These are phyloP conservation scores for Epichloe hybrida DNA, from an alignment of 2,329 filamentous ascomycete species.

Conservation along the genomic window DNA sequence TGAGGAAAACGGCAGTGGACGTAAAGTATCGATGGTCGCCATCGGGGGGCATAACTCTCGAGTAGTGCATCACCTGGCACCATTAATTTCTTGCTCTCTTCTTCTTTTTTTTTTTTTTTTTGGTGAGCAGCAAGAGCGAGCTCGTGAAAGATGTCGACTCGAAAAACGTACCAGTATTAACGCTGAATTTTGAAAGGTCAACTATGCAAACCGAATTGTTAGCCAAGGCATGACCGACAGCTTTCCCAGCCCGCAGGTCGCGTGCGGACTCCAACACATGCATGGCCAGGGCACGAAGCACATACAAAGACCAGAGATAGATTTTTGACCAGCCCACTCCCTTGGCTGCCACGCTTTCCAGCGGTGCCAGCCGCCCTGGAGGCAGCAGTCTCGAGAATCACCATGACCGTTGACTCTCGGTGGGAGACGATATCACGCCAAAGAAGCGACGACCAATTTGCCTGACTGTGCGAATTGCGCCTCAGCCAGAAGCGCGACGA, in stretches of 20 bases:
- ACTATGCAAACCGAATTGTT: slow-evolving; percentile 28
- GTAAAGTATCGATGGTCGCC: slow-evolving; percentile 82
- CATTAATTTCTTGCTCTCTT: background rate
- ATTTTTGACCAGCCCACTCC: slow-evolving; percentile 9
- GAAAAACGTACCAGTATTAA: slow-evolving; percentile 49
- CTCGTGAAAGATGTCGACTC: background rate
- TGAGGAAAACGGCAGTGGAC: slow-evolving; percentile 86
- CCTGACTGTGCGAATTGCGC: background rate
- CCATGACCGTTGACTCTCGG: slow-evolving; percentile 6
- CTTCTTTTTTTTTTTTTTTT: background rate
- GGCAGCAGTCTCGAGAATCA: slow-evolving; percentile 9
- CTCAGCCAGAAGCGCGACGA: background rate
- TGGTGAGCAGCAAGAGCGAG: background rate
- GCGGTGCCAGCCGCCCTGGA: slow-evolving; percentile 5
- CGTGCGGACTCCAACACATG: background rate
- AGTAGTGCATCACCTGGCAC: slow-evolving; percentile 77
- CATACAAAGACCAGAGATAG: slow-evolving; percentile 12
- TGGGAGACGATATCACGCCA: background rate
- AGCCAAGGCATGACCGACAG: slow-evolving; percentile 2
- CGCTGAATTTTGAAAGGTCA: slow-evolving; percentile 63
- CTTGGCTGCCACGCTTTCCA: slow-evolving; percentile 1
- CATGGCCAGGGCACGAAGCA: background rate
- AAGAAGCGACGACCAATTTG: background rate
- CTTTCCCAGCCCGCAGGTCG: background rate
- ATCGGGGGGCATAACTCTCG: slow-evolving; percentile 72